Base-by-base conservation (phyloP, 108 stramenopile genomes). In the Cyclotella cryptica region DNA sequence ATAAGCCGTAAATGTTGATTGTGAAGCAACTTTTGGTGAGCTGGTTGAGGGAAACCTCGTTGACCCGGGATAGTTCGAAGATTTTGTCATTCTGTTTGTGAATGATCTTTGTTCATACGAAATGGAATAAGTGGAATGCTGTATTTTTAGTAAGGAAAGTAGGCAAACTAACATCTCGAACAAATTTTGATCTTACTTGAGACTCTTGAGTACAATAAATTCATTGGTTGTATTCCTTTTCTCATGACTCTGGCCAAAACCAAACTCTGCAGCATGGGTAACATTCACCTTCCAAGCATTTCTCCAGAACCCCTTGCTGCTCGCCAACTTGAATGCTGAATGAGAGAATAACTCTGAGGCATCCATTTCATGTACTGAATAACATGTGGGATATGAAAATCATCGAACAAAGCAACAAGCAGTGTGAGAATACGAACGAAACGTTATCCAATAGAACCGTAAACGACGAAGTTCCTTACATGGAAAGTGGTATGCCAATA, bases 11-110 rank as follows among this genome's bases (percentile, higher is more conserved):
- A 78, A 92, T 90, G 67, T 91, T 89, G 42, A 92, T 75, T 41
- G 93, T 88, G 68, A 79, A 90, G 14, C 84, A 83, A 53, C 84
- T 87, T 58, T 66, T 75, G 2, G 90, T 89, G 44, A 96, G 57
- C 9, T 86, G 82, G 40, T 96, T 92, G 81, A 93, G 88, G 17
- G 95, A 89, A 17, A 96, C 86, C 0, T 91, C 92, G 80, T 96
- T 92, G 52, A 88, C 81, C 18, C 92, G 88, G 78, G 90, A 90
- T 54, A 92, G 71, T 66, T 96, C 92, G 66, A 86, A 93, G 35
- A 85, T 87, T 66, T 93, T 90, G 29, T 85, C 85, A 54, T 85
- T 78, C 19, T 71, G 77, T 40, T 71, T 60, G 80, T 85, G 84
- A 7, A 61, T 41, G 35, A 83, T 24, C 81, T 83, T 39, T 39